Percentiles rank a stretch among this genome's conserved stretches.
phyloP scores from a whole-genome alignment of 768 basidiomycete genomes.

The Zangia roseola region DNA sequence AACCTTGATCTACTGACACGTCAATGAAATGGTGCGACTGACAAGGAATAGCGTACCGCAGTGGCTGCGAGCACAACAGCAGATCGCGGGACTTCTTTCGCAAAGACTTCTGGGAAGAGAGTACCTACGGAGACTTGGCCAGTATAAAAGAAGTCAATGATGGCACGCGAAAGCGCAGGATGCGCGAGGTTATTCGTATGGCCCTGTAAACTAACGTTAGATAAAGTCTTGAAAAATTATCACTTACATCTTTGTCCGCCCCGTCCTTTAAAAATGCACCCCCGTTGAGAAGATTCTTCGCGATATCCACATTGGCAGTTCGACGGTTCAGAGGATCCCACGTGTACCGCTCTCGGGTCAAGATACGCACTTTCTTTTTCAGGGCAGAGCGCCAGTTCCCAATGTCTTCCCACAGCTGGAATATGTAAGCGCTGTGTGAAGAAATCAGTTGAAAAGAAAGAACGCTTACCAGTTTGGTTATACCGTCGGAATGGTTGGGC shows the following conservation, averaged over 20 bases:
- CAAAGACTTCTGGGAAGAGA: neutral
- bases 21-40: neutral
- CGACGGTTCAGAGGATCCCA: constrained; percentile 3
- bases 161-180: neutral
- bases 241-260: neutral
- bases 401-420: constrained; percentile 5
- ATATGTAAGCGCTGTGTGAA: no score
- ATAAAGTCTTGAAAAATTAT: neutral
- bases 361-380: neutral
- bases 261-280: constrained; percentile 1
- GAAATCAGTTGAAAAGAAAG: no score
- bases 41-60: neutral
- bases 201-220: neutral
- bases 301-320: neutral
- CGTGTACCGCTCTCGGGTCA: neutral
- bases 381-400: neutral
- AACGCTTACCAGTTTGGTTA: no score
- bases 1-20: neutral
- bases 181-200: constrained; percentile 2
- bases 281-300: neutral
- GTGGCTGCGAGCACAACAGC: neutral
- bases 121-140: neutral
- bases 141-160: constrained; percentile 5
- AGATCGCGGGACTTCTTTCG: neutral
- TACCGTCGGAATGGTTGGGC: no score